phyloP scores from a whole-genome alignment of 805 yeast species.

The Naumovozyma baii region DNA sequence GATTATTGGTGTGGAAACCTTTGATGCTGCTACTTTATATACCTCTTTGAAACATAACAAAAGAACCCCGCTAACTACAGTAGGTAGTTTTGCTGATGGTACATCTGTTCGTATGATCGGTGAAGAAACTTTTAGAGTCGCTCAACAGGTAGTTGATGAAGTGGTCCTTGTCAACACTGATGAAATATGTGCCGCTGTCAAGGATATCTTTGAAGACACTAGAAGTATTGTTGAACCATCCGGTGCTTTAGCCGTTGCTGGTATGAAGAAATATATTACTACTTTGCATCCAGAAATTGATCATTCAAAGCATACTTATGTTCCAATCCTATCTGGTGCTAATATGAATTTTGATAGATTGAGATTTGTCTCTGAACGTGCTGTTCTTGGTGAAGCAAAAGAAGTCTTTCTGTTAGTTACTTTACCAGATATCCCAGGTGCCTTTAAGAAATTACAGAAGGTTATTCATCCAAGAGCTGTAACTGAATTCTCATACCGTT shows the following conservation, averaged over 20 bases:
- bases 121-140: conserved; percentile 79
- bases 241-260: conserved; percentile 95
- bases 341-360: conserved; percentile 96
- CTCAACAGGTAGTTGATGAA: conserved; percentile 76
- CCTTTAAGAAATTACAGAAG: conserved; percentile 67
- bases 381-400: conserved; percentile 95
- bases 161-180: conserved; percentile 79
- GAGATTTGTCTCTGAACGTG: conserved; percentile 93
- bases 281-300: conserved; percentile 54
- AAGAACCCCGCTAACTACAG: conserved; percentile 51
- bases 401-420: conserved; percentile 87
- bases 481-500: conserved; percentile 91
- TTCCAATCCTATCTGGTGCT: conserved; percentile 89
- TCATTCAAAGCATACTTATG: conserved; percentile 60
- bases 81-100: conserved; percentile 98
- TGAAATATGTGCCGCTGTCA: conserved; percentile 93
- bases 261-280: conserved; percentile 72
- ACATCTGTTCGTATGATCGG: conserved; percentile 90
- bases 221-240: conserved; percentile 92
- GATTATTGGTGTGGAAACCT: conserved; percentile 91
- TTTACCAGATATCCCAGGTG: conserved; percentile 89
- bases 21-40: conserved; percentile 87
- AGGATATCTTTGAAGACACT: conserved; percentile 93
- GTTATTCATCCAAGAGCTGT: conserved; percentile 80
- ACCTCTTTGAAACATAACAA: conserved; percentile 52